A percentile compares a stretch with the other conserved stretches of the same genome.
Conservation (phyloP, 345 rosid species). For the Eutrema heterophyllum region DNA sequence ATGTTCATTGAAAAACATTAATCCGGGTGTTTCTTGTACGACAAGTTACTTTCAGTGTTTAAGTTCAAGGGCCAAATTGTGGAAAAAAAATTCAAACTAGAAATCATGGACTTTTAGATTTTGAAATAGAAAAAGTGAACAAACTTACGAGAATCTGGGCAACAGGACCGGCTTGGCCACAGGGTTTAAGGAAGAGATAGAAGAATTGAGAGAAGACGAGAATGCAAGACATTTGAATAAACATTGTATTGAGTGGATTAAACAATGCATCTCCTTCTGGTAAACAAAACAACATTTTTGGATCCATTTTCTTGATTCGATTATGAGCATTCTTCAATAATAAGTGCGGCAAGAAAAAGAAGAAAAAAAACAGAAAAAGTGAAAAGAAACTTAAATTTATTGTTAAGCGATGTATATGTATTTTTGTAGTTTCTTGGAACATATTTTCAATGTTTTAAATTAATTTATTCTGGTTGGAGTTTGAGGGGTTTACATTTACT, state of each 20-base stretch:
- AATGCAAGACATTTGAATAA: constrained; percentile 62
- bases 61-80: neutral
- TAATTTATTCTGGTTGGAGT: neutral
- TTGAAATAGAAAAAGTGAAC: neutral
- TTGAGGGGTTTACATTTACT: constrained; percentile 23
- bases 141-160: constrained; percentile 68
- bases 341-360: neutral
- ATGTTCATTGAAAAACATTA: neutral
- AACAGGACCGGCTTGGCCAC: constrained; percentile 83
- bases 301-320: constrained; percentile 30
- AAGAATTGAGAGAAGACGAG: constrained; percentile 84
- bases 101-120: too few species aligned
- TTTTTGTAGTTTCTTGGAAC: neutral
- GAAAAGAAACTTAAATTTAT: constrained; percentile 11
- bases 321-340: constrained; percentile 26
- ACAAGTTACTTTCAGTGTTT: neutral
- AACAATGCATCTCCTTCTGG: constrained; percentile 38
- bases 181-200: constrained; percentile 62
- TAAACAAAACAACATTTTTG: constrained; percentile 29
- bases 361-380: neutral
- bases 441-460: neutral
- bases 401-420: constrained; percentile 7
- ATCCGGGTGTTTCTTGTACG: neutral
- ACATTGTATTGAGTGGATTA: constrained; percentile 64
- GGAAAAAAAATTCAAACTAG: neutral